Evolutionary conservation across 2,329 filamentous ascomycete genomes (phyloP), one percentile per base, ranked within the genome.

Genomic region (Chaetomium olivaceum): DNA sequence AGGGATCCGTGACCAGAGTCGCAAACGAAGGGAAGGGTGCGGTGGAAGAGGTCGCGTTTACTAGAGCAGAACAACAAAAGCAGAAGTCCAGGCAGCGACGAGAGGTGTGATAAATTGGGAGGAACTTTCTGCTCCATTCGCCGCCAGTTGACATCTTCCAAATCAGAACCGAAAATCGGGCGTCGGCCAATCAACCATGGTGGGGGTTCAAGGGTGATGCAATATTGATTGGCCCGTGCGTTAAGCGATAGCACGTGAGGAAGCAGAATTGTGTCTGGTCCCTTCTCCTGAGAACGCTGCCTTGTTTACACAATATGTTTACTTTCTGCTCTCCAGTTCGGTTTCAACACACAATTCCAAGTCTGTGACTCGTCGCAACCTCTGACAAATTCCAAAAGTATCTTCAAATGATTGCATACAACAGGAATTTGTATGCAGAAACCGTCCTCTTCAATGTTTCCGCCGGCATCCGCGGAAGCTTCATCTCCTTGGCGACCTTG

Each of bases 121-220:
- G 55, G 68, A 68, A 70, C 67, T 69, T 67, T 71, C 68, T 68
- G 66, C 39, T 65, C 63, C 51, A 56, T 64, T 65, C 64, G 61
- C 65, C 57, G 67, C 64, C 65, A 56, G 68, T 72, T 70, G 70
- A 73, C 68, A 65, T 70, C 57, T 63, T 69, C 60, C 64, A 72
- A 71, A 70, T 64, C 66, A 70, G 69, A 68, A 68, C 70, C 69
- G 65, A 69, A 73, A 73, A 67, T 69, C 65, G 52, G 67, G 66
- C 70, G 76, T 77, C 76, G 76, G 72, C 77, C 77, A 78, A 79
- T 79, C 77, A 79, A 79, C 76, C 72, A 72, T 71, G 72, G 76
- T 74, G 70, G 71, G 71, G 71, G 63, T 62, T 61, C 48, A 25
- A 56, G 58, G 58, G 60, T 69, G 69, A 69, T 67, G 70, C 64